Conservation (phyloP, 176 grass and related monocot species). For the Oropetium thomaeum region DNA sequence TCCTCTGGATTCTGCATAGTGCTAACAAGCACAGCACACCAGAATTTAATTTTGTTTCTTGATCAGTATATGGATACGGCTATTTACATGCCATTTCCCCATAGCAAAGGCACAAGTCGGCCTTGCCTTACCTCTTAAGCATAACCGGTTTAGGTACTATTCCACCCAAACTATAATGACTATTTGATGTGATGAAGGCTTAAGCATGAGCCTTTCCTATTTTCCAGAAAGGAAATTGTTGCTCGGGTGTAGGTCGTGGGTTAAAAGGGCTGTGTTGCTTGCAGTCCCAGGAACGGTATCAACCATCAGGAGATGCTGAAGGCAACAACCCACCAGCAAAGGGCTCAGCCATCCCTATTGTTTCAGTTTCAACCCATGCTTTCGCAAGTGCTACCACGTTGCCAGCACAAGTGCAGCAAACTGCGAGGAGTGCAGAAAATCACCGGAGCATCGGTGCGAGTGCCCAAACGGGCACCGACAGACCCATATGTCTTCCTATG, state of each 20-base stretch:
- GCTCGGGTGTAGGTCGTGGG: constrained; percentile 22
- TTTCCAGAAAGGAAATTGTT: constrained; percentile 6
- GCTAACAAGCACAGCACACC: background rate
- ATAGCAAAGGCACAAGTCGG: background rate
- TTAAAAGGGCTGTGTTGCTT: constrained; percentile 45
- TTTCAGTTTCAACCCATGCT: background rate
- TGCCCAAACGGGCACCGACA: constrained; percentile 48
- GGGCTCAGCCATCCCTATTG: background rate
- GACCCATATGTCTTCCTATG: constrained; percentile 24
- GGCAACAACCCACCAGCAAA: constrained; percentile 27
- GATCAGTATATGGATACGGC: background rate
- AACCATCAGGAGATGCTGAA: constrained; percentile 13
- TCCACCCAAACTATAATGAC: background rate
- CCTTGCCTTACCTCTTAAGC: background rate
- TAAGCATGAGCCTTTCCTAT: constrained; percentile 5
- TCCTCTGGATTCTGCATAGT: background rate
- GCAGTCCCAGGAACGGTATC: constrained; percentile 36
- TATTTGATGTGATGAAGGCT: constrained; percentile 15
- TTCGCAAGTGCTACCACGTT: background rate
- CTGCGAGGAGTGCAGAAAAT: background rate
- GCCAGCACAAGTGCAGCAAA: background rate
- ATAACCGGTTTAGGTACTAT: background rate
- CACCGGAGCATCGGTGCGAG: background rate
- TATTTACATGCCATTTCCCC: background rate
- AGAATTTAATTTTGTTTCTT: background rate